phyloP scores from a whole-genome alignment of 306 rosid species.

The Abrus pulchellus region DNA sequence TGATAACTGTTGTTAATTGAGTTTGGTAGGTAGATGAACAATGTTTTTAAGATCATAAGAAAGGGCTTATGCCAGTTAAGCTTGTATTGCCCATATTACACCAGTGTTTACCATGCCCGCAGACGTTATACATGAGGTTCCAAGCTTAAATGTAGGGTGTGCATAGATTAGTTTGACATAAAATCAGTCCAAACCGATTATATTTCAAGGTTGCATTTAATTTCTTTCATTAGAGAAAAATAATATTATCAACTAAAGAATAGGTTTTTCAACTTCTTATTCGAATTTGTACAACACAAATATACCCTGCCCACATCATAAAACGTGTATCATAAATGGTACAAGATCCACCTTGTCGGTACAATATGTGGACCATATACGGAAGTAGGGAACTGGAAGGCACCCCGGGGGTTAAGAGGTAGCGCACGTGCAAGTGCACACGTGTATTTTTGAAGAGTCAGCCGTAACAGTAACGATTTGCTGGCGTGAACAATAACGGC shows the following conservation, averaged over 20 bases:
- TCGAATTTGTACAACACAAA: neutral
- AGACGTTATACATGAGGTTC: no score
- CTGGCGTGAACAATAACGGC: neutral
- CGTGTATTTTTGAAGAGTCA: neutral
- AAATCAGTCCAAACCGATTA: no score
- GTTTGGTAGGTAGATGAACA: no score
- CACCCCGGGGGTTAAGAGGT: neutral
- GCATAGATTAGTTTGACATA: no score
- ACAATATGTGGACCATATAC: neutral
- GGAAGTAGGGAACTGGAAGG: constrained; percentile 15
- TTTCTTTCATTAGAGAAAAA: neutral
- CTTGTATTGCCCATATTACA: no score
- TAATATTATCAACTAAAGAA: neutral
- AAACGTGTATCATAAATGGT: neutral
- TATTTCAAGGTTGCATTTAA: neutral
- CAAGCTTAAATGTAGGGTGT: no score
- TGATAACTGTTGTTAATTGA: no score
- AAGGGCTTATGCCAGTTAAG: no score
- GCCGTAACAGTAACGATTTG: neutral
- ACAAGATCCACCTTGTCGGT: neutral
- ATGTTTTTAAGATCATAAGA: no score
- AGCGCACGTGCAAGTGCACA: no score
- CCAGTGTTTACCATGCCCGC: no score
- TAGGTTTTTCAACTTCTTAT: neutral
- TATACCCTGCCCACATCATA: neutral